These are phyloP conservation scores for Hypericum perforatum DNA, from an alignment of 345 rosid species.

Conservation along the genomic window DNA sequence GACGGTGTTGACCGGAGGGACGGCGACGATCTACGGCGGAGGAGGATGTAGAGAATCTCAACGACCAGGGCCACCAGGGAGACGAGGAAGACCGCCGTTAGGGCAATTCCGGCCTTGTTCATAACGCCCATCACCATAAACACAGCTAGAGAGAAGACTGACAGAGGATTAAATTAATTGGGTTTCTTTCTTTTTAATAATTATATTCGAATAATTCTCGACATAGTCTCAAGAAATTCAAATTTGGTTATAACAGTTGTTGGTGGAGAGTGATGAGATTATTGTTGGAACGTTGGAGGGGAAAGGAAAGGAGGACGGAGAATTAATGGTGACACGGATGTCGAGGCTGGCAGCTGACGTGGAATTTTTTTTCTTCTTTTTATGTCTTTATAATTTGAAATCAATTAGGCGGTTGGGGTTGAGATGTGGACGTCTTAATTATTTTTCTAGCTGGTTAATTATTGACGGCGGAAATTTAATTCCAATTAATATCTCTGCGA, in stretches of 20 bases:
- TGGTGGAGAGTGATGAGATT: background rate
- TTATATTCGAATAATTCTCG: too few species aligned
- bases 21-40: slow-evolving; percentile 36
- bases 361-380: slow-evolving; percentile 4
- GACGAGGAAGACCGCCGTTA: slow-evolving; percentile 35
- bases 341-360: slow-evolving; percentile 4
- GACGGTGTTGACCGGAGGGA: slow-evolving; percentile 29
- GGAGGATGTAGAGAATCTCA: slow-evolving; percentile 40
- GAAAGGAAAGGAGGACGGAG: background rate
- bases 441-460: too few species aligned
- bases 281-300: background rate
- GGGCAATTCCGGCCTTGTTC: slow-evolving; percentile 27
- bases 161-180: too few species aligned
- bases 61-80: slow-evolving; percentile 26
- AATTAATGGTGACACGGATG: background rate
- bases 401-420: slow-evolving; percentile 11
- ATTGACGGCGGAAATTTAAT: too few species aligned
- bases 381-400: slow-evolving; percentile 6
- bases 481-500: too few species aligned
- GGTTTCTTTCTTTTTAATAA: too few species aligned
- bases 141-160: background rate
- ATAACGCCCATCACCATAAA: slow-evolving; percentile 27
- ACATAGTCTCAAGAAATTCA: too few species aligned
- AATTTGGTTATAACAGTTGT: slow-evolving; percentile 10
- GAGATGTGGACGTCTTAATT: too few species aligned